Evolutionary conservation across 1,139 yeast genomes (phyloP), one percentile per base, ranked within the genome.

Genomic region (Saccharomycopsis crataegensis): DNA sequence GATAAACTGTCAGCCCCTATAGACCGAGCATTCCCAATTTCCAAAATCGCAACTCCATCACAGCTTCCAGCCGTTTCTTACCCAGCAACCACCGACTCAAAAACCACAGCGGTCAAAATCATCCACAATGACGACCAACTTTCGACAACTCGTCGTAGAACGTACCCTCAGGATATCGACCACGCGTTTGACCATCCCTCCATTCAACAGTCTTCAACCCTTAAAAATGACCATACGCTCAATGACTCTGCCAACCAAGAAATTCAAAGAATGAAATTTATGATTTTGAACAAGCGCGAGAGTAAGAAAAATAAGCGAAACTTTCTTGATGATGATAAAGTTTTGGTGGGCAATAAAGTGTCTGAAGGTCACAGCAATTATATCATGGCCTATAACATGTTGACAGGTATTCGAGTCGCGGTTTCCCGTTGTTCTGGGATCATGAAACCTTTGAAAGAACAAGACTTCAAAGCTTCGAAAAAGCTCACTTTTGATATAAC

Each of bases 331-430:
- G 34, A 41, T 38, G 88, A 81, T 61, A 74, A 76, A 52, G 90
- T 84, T 3, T 67, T 84, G 44, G 84, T 86, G 8, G 96, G 96
- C 1, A 86, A 87, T 59, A 83, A 85, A 61, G 93, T 90, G 48
- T 80, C 86, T 59, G 96, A 89, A 67, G 98, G 96, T 47, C 98
- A 93, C 65, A 90, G 82, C 52, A 93, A 91, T 67, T 94, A 86
- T 64, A 89, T 90, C 41, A 83, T 93, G 75, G 99, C 98, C 0
- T 94, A 93, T 67, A 90, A 93, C 67, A 93, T 94, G 97, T 76
- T 94, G 56, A 91, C 99, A 0, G 99, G 99, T 11, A 93, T 94
- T 51, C 76, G 99, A 57, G 96, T 91, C 1, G 94, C 97, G 0
- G 98, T 90, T 1, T 87, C 96, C 9, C 74, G 96, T 56, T 86